Conservation (phyloP, 1,284 basidiomycete species). For the Salmacisia buchloeana region DNA sequence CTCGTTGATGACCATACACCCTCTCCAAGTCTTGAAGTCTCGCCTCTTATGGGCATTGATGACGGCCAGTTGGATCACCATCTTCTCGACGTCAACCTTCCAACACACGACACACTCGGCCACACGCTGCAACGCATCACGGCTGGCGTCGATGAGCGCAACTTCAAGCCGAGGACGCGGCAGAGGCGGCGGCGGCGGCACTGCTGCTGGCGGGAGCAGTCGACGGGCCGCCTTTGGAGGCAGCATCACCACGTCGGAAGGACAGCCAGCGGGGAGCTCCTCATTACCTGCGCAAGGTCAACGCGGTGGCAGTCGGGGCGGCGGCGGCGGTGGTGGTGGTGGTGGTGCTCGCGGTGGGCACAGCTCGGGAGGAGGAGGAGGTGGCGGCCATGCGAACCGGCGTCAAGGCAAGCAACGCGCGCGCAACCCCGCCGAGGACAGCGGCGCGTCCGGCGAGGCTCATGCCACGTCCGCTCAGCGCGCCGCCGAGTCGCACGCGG, state of each 20-base stretch:
- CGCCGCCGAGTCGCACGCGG: conserved; percentile 13
- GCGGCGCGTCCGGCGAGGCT: neutral
- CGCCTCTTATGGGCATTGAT: too few relatives aligned
- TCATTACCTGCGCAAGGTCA: neutral
- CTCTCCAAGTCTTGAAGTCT: too few relatives aligned
- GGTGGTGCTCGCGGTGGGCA: neutral
- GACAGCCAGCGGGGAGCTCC: neutral
- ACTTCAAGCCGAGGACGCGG: neutral
- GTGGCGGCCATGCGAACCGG: neutral
- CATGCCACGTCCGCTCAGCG: neutral
- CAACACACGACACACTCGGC: too few relatives aligned
- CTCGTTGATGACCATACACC: too few relatives aligned
- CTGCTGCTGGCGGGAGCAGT: neutral
- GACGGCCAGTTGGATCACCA: too few relatives aligned
- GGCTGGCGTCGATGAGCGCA: too few relatives aligned
- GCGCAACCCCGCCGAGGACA: neutral
- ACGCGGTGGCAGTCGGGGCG: neutral
- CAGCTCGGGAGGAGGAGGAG: neutral
- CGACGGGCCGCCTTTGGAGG: conserved; percentile 6
- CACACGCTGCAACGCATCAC: neutral
- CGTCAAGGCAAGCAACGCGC: conserved; percentile 3
- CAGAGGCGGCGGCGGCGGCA: neutral
- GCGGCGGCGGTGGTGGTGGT: neutral
- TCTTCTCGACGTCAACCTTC: too few relatives aligned
- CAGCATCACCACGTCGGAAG: neutral